phyloP scores from a whole-genome alignment of 2,329 filamentous ascomycete species.

The Verticillium dahliae region DNA sequence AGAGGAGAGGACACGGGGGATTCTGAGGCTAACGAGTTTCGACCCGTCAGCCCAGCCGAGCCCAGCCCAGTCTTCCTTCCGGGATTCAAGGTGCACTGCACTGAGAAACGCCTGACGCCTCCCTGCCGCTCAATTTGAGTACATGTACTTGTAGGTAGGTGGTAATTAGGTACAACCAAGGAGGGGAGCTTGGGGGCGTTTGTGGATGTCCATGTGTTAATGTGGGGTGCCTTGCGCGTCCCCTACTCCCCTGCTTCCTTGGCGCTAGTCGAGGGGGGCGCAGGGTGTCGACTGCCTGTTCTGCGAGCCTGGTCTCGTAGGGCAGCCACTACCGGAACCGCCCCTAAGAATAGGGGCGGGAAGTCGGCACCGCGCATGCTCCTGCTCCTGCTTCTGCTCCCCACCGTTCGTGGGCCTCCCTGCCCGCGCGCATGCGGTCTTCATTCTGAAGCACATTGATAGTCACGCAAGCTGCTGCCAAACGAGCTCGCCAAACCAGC shows the following conservation, averaged over 20 bases:
- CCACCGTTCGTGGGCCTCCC: not conserved
- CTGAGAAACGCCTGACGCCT: not conserved
- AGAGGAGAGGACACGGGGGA: not conserved
- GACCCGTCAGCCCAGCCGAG: not conserved
- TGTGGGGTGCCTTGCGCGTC: not conserved
- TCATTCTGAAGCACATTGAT: no score
- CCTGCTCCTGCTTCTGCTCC: not conserved
- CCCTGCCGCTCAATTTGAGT: no score
- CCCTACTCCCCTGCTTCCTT: not conserved
- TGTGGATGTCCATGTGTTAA: not conserved
- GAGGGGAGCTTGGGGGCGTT: not conserved
- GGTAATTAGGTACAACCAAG: no score
- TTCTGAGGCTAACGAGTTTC: not conserved
- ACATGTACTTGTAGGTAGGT: no score
- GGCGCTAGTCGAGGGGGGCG: not conserved
- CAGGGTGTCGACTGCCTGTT: not conserved
- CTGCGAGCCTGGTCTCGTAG: not conserved
- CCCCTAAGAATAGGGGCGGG: not conserved
- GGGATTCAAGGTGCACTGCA: not conserved
- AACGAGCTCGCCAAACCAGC: no score
- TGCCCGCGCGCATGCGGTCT: no score
- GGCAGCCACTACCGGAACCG: not conserved
- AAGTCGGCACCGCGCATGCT: not conserved
- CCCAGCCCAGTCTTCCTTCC: not conserved
- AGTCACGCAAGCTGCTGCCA: no score